Evolutionary conservation across 768 basidiomycete genomes (phyloP), one percentile per base, ranked within the genome.

Genomic region (Roridomyces roridus): DNA sequence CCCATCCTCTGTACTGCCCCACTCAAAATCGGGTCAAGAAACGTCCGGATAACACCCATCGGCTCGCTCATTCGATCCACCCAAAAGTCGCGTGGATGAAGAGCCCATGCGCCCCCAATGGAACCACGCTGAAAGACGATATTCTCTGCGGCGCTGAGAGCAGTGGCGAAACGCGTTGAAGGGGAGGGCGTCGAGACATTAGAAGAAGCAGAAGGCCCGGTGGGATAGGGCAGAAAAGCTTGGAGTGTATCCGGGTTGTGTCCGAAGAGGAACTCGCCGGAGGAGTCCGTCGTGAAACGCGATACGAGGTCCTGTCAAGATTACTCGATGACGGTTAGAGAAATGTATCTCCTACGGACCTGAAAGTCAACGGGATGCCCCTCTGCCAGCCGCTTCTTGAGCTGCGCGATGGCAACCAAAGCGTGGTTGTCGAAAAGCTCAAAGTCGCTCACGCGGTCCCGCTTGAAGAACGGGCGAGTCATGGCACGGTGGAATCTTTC

Each of bases 381-480:
- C 20, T 72, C 68, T 5, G 64, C 51, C 25, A 84, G 74, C 8
- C 85, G 76, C 4, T 65, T 66, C 43, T 77, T 79, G 43, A 83
- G 74, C 42, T 77, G 68, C 5, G 66, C 59, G 6, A 89, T 68
- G 6, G 80, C 76, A n/a, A 78, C 70, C 39, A 79, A 75, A 5
- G 81, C 76, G 42, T 85, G 84, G 12, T 78, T 72, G 46, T 81
- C 82, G 60, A 87, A 88, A 26, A 81, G 83, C 23, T 87, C 82
- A 49, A 87, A 88, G 65, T 87, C 81, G 42, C 77, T 81, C 49
- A 87, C 81, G 28, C 80, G 74, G 29, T 89, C 87, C 40, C 77
- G 78, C 50, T 69, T 80, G 73, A 91, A 90, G 74, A 90, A 89
- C 0, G 88, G 88, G 0, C 89, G 82, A 0, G 86, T 85, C 75